A percentile compares a stretch with the other conserved stretches of the same genome.
Conservation (phyloP, 2,329 filamentous ascomycete genomes). For the Penicillium digitatum region DNA sequence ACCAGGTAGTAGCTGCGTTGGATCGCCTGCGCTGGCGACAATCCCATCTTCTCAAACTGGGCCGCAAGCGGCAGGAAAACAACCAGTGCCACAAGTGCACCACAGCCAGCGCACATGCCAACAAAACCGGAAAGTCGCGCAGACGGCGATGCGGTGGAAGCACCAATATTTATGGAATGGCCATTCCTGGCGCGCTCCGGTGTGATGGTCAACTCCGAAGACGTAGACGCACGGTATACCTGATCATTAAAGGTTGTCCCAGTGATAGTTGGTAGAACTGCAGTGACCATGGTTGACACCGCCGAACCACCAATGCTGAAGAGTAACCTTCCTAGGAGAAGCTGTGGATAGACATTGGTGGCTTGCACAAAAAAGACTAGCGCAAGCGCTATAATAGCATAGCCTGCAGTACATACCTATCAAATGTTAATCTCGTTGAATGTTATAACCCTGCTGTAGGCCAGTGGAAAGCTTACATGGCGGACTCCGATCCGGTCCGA, state of each 20-base stretch:
- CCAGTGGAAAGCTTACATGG: constrained; percentile 35
- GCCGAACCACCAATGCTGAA: constrained; percentile 93
- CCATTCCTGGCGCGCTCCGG: constrained; percentile 44
- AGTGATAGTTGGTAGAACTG: constrained; percentile 73
- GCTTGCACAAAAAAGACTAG: constrained; percentile 81
- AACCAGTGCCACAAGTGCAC: constrained; percentile 76
- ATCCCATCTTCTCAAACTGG: constrained; percentile 68
- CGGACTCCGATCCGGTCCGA: constrained; percentile 49
- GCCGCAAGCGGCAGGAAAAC: constrained; percentile 86
- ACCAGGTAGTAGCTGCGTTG: constrained; percentile 86
- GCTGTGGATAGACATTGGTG: constrained; percentile 78
- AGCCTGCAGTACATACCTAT: constrained; percentile 65
- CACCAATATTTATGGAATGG: constrained; percentile 4
- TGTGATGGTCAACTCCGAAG: constrained; percentile 58
- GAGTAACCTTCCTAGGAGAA: constrained; percentile 76
- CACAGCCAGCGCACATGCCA: constrained; percentile 86
- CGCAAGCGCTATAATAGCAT: constrained; percentile 72
- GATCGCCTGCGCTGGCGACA: constrained; percentile 70
- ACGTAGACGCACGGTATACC: constrained; percentile 50
- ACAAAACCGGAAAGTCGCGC: constrained; percentile 79
- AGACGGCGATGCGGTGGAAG: constrained; percentile 42
- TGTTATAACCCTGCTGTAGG: neutral
- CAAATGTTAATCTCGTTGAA: constrained; percentile 4
- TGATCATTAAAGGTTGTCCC: constrained; percentile 39
- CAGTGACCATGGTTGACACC: constrained; percentile 95